phyloP scores from a whole-genome alignment of 495 filamentous ascomycete species.

The Talaromyces wortmannii region DNA sequence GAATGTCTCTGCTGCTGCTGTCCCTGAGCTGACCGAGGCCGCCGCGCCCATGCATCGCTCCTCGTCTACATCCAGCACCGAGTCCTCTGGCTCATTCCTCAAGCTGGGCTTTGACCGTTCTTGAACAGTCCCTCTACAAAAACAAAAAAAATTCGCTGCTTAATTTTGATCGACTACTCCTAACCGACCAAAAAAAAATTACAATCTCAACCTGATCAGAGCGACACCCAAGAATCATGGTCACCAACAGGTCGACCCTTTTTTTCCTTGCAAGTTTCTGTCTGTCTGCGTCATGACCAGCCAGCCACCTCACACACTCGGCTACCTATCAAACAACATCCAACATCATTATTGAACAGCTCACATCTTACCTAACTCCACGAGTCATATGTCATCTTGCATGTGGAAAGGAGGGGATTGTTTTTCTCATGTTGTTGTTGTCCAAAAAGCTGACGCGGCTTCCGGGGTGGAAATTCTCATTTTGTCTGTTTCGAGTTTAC shows the following conservation, averaged over 20 bases:
- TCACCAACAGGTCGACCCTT: too few species aligned
- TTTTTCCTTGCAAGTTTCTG: too few species aligned
- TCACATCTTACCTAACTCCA: neutral
- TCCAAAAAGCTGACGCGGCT: too few species aligned
- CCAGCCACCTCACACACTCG: neutral
- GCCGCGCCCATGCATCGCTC: neutral
- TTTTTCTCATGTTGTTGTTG: too few species aligned
- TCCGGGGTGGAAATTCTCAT: too few species aligned
- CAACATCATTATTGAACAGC: neutral
- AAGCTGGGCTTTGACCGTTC: constrained; percentile 5
- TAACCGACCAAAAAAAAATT: neutral
- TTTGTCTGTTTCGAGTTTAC: too few species aligned
- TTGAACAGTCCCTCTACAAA: neutral
- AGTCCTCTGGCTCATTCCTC: constrained; percentile 1
- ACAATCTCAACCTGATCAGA: neutral
- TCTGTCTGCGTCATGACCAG: neutral
- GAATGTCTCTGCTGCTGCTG: neutral
- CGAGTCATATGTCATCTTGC: neutral
- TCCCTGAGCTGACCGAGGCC: neutral
- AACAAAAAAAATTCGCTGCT: neutral
- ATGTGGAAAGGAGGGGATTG: too few species aligned
- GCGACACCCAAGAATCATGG: neutral
- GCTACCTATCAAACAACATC: neutral
- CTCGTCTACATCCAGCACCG: constrained; percentile 4
- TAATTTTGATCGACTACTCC: neutral